These are phyloP conservation scores for Naegleria lovaniensis DNA, from an alignment of 208 protist genomes.

Conservation along the genomic window DNA sequence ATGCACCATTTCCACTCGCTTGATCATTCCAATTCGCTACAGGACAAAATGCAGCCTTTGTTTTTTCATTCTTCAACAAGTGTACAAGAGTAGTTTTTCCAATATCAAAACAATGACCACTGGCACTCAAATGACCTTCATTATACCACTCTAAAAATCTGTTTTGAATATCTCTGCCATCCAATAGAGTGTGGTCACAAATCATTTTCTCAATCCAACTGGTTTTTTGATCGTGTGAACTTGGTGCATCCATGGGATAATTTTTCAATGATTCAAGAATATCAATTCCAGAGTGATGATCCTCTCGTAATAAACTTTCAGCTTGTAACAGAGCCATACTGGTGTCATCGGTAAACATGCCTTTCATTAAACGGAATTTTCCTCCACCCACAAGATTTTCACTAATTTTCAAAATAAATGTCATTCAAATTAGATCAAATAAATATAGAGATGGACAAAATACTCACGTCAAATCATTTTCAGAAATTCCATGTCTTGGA, in stretches of 20 bases:
- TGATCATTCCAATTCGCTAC: not conserved
- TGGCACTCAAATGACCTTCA: slow-evolving; percentile 40
- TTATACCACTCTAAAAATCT: slow-evolving; percentile 43
- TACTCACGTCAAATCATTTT: not conserved
- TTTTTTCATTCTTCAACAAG: not conserved
- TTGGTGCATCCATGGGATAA: too few species aligned
- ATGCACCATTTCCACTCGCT: slow-evolving; percentile 34
- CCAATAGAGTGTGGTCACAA: slow-evolving; percentile 29
- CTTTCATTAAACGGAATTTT: slow-evolving; percentile 37
- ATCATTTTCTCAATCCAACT: too few species aligned
- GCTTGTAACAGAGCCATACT: slow-evolving; percentile 46
- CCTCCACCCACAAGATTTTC: slow-evolving; percentile 38
- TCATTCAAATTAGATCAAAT: too few species aligned
- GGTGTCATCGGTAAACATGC: slow-evolving; percentile 51
- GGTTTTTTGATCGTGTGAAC: too few species aligned
- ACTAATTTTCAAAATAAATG: not conserved
- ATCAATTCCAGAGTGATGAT: too few species aligned
- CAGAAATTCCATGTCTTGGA: not conserved
- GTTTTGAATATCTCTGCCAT: slow-evolving; percentile 35
- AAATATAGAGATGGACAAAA: not conserved
- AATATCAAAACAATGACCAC: slow-evolving; percentile 49
- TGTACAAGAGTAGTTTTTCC: slow-evolving; percentile 25
- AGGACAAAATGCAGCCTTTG: not conserved
- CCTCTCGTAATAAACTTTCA: slow-evolving; percentile 33
- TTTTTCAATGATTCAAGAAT: not conserved